Conservation (phyloP, 148 eudicot species). For the Silene uniflora region DNA sequence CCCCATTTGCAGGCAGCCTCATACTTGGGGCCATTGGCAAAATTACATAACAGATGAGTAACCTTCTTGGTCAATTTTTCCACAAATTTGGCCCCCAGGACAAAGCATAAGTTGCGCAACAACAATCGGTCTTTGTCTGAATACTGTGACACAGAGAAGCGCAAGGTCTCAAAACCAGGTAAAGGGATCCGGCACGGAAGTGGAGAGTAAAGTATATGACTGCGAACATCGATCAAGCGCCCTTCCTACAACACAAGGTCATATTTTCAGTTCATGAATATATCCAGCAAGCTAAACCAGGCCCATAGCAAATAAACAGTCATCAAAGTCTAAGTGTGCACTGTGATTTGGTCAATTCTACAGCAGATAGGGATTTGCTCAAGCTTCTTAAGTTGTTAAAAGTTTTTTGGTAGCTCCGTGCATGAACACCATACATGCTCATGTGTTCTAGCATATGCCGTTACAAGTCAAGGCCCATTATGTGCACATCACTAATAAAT, state of each 20-base stretch:
- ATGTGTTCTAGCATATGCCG: neutral
- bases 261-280: constrained; percentile 27
- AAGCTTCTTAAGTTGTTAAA: neutral
- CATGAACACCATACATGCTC: neutral
- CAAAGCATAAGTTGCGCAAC: constrained; percentile 74
- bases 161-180: constrained; percentile 57
- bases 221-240: constrained; percentile 61
- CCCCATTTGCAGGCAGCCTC: constrained; percentile 79
- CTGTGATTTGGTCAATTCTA: neutral
- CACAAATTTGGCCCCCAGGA: constrained; percentile 72
- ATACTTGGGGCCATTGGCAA: constrained; percentile 72
- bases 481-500: neutral
- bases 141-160: constrained; percentile 82
- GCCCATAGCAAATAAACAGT: neutral
- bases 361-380: neutral
- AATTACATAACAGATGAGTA: constrained; percentile 83
- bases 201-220: constrained; percentile 92
- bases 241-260: constrained; percentile 49
- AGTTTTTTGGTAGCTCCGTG: neutral
- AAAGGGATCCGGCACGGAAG: constrained; percentile 87
- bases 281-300: constrained; percentile 3
- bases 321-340: neutral
- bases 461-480: neutral
- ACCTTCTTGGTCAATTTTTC: constrained; percentile 64
- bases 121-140: constrained; percentile 68